phyloP scores from a whole-genome alignment of 306 rosid species.

The Pterocarpus macrocarpus region DNA sequence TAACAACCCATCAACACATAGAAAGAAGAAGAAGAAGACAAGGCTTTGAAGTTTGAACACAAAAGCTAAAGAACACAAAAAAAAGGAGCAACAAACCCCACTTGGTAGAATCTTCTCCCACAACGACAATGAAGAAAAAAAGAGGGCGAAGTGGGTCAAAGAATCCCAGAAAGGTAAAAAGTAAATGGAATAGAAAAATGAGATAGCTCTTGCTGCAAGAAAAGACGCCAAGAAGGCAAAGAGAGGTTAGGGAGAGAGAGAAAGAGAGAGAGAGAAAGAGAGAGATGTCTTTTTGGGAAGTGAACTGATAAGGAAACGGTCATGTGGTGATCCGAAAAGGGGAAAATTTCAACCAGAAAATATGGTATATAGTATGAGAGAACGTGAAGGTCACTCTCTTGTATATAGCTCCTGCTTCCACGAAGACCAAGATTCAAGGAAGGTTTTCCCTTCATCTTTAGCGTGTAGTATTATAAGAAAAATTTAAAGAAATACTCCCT shows the following conservation, averaged over 20 bases:
- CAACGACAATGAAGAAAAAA: conserved; percentile 42
- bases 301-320: conserved; percentile 65
- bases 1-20: conserved; percentile 57
- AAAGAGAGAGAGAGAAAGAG: neutral
- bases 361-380: conserved; percentile 29
- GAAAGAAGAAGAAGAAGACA: conserved; percentile 38
- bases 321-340: conserved; percentile 77
- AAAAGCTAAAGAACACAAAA: conserved; percentile 38
- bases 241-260: neutral
- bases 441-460: conserved; percentile 46
- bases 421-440: conserved; percentile 65
- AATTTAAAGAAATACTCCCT: too few species aligned
- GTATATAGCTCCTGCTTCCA: conserved; percentile 53
- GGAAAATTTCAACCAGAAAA: conserved; percentile 39
- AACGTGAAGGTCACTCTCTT: conserved; percentile 70
- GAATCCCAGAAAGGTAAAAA: conserved; percentile 57
- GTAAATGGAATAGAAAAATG: conserved; percentile 36
- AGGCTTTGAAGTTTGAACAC: neutral
- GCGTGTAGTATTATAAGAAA: too few species aligned
- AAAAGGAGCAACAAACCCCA: conserved; percentile 44
- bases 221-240: conserved; percentile 43
- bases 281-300: conserved; percentile 37
- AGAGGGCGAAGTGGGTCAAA: conserved; percentile 59
- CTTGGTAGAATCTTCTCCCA: conserved; percentile 56
- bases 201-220: conserved; percentile 55